Evolutionary conservation across 2,329 filamentous ascomycete species (phyloP).

Genomic region (Hypoxylon sp.): DNA sequence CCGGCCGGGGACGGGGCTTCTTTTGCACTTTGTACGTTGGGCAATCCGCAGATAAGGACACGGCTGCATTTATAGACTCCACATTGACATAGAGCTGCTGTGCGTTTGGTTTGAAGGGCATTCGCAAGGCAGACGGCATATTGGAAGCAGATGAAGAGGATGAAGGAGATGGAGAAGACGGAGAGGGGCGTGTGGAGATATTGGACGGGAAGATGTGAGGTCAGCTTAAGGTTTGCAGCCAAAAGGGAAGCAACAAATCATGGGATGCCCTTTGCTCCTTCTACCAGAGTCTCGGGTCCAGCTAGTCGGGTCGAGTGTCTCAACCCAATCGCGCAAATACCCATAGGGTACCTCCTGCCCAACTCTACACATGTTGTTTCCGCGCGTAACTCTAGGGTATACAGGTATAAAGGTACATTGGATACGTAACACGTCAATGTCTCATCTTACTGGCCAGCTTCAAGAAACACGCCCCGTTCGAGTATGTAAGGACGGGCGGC

Average conservation of each 20-base stretch:
- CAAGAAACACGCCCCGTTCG: constrained; percentile 36
- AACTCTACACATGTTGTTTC: constrained; percentile 29
- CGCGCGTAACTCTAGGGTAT: constrained; percentile 36
- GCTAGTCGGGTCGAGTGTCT: constrained; percentile 42
- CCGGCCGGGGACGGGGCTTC: constrained; percentile 6
- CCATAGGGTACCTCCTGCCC: constrained; percentile 41
- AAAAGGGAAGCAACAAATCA: constrained; percentile 53
- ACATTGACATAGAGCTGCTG: constrained; percentile 26
- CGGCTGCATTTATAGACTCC: constrained; percentile 40
- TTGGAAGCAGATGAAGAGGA: constrained; percentile 7
- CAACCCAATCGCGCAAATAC: constrained; percentile 42
- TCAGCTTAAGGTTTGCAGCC: constrained; percentile 54
- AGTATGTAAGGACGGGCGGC: constrained; percentile 36
- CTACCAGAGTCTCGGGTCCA: constrained; percentile 50
- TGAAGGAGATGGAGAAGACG: constrained; percentile 10
- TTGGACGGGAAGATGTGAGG: constrained; percentile 40
- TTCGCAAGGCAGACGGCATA: constrained; percentile 9
- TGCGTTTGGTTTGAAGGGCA: constrained; percentile 13
- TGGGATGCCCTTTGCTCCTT: constrained; percentile 47
- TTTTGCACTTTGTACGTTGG: constrained; percentile 35
- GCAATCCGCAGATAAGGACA: constrained; percentile 36
- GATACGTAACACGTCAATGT: constrained; percentile 33
- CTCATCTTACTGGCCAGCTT: constrained; percentile 36
- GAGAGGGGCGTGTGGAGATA: constrained; percentile 38
- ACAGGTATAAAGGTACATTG: constrained; percentile 27